phyloP scores from a whole-genome alignment of 768 basidiomycete species.

The Auriculariales sp. region DNA sequence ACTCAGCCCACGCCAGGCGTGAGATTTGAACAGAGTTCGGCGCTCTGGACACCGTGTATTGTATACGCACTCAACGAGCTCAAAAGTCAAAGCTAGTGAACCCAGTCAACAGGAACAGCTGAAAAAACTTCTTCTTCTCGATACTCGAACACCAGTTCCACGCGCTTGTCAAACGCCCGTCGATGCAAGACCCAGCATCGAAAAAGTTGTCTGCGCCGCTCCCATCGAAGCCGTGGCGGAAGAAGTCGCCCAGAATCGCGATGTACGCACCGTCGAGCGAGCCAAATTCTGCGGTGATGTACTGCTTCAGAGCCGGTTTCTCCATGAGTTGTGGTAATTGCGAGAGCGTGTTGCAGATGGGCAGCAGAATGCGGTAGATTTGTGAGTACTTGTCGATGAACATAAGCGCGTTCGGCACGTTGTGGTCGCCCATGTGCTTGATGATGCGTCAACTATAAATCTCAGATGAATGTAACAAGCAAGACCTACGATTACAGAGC shows the following conservation, averaged over 20 bases:
- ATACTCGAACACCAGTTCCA: slow-evolving; percentile 85
- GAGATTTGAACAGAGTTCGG: no score
- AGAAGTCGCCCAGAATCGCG: slow-evolving; percentile 74
- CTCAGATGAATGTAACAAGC: background rate
- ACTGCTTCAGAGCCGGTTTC: slow-evolving; percentile 57
- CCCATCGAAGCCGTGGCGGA: slow-evolving; percentile 78
- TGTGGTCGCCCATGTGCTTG: slow-evolving; percentile 35
- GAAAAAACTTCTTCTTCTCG: slow-evolving; percentile 60
- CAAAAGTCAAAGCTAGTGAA: slow-evolving; percentile 3
- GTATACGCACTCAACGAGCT: no score
- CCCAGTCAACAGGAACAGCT: slow-evolving; percentile 3
- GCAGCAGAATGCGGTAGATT: slow-evolving; percentile 78
- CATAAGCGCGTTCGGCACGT: slow-evolving; percentile 71
- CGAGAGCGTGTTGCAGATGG: slow-evolving; percentile 68
- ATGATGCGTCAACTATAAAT: background rate
- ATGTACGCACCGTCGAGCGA: slow-evolving; percentile 49
- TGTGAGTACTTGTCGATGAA: slow-evolving; percentile 91
- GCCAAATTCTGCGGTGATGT: slow-evolving; percentile 75
- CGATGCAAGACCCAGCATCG: slow-evolving; percentile 66
- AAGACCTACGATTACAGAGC: slow-evolving; percentile 69
- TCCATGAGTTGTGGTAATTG: slow-evolving; percentile 53
- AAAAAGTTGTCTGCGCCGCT: slow-evolving; percentile 87
- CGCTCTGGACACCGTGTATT: no score
- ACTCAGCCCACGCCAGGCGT: no score
- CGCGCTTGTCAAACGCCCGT: slow-evolving; percentile 74